Evolutionary conservation across 1,139 yeast species (phyloP).

Genomic region (Yamadazyma pseudoaaseri): DNA sequence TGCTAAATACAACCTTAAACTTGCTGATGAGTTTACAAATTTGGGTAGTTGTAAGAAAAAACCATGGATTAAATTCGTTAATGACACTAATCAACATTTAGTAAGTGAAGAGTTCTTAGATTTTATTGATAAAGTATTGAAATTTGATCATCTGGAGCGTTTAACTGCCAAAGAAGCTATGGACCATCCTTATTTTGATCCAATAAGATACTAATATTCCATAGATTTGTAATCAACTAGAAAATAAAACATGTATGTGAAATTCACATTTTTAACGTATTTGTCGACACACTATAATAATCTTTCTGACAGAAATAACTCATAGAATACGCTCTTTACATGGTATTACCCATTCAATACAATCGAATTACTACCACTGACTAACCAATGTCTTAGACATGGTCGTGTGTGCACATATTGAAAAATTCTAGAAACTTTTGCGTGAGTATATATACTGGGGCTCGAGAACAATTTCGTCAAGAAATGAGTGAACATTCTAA

Average conservation of each 20-base stretch:
- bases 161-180: slow-evolving; percentile 75
- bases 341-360: too few relatives aligned
- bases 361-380: too few relatives aligned
- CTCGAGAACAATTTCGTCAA: not conserved
- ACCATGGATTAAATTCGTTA: slow-evolving; percentile 63
- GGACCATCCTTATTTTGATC: slow-evolving; percentile 70
- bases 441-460: slow-evolving; percentile 1
- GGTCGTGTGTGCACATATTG: slow-evolving; percentile 3
- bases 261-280: too few relatives aligned
- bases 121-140: slow-evolving; percentile 60
- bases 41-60: slow-evolving; percentile 70
- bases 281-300: too few relatives aligned
- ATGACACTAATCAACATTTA: slow-evolving; percentile 47
- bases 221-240: too few relatives aligned
- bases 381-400: too few relatives aligned
- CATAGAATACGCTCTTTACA: too few relatives aligned
- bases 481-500: slow-evolving; percentile 30
- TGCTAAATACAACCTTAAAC: slow-evolving; percentile 67
- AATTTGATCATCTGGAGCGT: slow-evolving; percentile 70
- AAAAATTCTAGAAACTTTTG: slow-evolving; percentile 1
- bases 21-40: slow-evolving; percentile 79
- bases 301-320: too few relatives aligned
- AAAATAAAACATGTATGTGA: too few relatives aligned
- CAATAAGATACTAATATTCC: slow-evolving; percentile 17
- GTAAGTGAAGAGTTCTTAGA: slow-evolving; percentile 60